phyloP scores from a whole-genome alignment of 768 basidiomycete species.

The Rhizopogon sp. region DNA sequence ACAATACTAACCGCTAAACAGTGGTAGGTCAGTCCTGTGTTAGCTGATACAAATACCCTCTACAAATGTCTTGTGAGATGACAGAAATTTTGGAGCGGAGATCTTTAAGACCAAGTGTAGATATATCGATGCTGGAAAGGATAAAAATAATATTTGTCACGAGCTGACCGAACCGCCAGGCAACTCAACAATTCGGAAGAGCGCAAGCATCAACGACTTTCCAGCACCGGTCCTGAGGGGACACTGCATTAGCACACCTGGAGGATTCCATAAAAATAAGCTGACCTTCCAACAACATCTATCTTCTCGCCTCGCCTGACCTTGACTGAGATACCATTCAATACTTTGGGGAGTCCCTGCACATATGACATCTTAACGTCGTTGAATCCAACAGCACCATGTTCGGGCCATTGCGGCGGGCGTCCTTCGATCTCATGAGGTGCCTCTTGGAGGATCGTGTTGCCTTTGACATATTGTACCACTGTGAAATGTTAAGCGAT shows the following conservation, averaged over 20 bases:
- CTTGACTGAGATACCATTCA: slow-evolving; percentile 57
- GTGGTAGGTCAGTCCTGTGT: slow-evolving; percentile 3
- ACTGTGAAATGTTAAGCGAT: slow-evolving; percentile 26
- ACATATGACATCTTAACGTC: slow-evolving; percentile 60
- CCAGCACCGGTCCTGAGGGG: slow-evolving; percentile 44
- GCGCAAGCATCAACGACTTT: slow-evolving; percentile 33
- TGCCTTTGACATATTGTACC: slow-evolving; percentile 47
- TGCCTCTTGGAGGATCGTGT: slow-evolving; percentile 58
- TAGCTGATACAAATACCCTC: background rate
- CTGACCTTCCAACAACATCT: slow-evolving; percentile 62
- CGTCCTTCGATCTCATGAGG: slow-evolving; percentile 52
- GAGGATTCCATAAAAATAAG: background rate
- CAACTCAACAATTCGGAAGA: slow-evolving; percentile 64
- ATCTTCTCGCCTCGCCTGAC: slow-evolving; percentile 70
- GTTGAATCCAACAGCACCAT: slow-evolving; percentile 58
- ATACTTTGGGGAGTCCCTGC: slow-evolving; percentile 65
- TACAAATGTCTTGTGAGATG: slow-evolving; percentile 62
- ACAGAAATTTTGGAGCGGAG: slow-evolving; percentile 56
- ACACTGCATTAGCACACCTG: background rate
- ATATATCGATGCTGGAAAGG: slow-evolving; percentile 52
- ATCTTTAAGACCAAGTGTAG: slow-evolving; percentile 60
- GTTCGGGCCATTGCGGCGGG: slow-evolving; percentile 54
- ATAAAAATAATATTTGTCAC: background rate
- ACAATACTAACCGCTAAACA: slow-evolving; percentile 48
- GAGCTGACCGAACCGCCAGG: slow-evolving; percentile 47